phyloP scores from a whole-genome alignment of 768 basidiomycete genomes.

The Russula brevipes region DNA sequence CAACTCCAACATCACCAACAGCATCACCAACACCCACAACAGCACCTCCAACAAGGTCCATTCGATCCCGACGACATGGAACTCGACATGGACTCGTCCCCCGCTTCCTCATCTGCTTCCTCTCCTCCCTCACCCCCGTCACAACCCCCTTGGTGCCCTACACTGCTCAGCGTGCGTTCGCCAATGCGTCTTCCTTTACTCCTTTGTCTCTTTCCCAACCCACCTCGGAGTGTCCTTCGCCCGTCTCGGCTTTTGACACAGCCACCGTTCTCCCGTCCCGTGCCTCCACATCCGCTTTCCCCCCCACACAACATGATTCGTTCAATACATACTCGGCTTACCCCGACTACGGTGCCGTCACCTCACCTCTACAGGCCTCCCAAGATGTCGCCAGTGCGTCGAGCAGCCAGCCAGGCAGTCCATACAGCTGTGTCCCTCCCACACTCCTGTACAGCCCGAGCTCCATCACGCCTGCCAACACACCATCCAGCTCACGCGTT shows the following conservation, averaged over 20 bases:
- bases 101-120: constrained; percentile 35
- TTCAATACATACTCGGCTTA: constrained; percentile 70
- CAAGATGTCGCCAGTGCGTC: not conserved
- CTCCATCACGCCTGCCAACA: constrained; percentile 42
- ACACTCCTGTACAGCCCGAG: constrained; percentile 46
- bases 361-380: constrained; percentile 54
- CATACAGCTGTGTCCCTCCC: constrained; percentile 54
- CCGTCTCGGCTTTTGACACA: constrained; percentile 48
- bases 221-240: constrained; percentile 29
- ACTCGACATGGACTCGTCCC: constrained; percentile 52
- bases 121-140: constrained; percentile 43
- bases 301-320: constrained; percentile 42
- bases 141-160: constrained; percentile 39
- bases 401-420: constrained; percentile 29
- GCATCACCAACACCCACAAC: constrained; percentile 27
- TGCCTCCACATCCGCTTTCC: constrained; percentile 33
- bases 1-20: constrained; percentile 27
- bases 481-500: constrained; percentile 46
- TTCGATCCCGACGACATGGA: constrained; percentile 84
- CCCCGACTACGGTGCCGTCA: constrained; percentile 48
- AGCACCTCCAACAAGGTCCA: constrained; percentile 34
- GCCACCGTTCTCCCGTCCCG: constrained; percentile 50
- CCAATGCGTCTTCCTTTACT: constrained; percentile 26
- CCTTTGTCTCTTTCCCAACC: constrained; percentile 33
- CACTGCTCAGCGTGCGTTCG: constrained; percentile 21